Conservation (phyloP, 1,284 basidiomycete genomes). For the Boletus smithii region DNA sequence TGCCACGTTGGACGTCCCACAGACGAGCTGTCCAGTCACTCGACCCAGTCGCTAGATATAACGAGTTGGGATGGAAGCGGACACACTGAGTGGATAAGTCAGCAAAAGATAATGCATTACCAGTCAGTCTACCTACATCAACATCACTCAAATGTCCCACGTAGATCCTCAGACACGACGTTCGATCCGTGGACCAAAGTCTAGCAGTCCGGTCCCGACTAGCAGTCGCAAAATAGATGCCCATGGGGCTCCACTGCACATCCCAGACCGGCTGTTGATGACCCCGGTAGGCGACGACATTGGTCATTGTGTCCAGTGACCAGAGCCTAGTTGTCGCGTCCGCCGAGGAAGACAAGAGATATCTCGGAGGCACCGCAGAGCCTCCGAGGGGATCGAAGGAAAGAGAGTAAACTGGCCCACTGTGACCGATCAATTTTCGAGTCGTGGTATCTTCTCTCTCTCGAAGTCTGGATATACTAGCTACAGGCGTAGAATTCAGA, state of each 20-base stretch:
- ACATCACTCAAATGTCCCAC: conserved; percentile 97
- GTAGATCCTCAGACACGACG: conserved; percentile 86
- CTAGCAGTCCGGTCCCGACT: conserved; percentile 93
- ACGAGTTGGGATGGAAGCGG: conserved; percentile 94
- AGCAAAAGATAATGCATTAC: conserved; percentile 7
- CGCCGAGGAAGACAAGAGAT: conserved; percentile 90
- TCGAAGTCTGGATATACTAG: conserved; percentile 56
- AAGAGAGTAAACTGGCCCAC: conserved; percentile 92
- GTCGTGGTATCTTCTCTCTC: conserved; percentile 81
- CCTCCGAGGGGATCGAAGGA: conserved; percentile 92
- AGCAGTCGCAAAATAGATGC: conserved; percentile 97
- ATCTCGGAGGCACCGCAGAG: conserved; percentile 80
- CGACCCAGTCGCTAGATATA: conserved; percentile 96
- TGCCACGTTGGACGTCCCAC: conserved; percentile 98
- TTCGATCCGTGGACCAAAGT: conserved; percentile 93
- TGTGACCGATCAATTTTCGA: conserved; percentile 94
- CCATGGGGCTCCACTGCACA: conserved; percentile 96
- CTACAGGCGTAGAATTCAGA: conserved; percentile 36
- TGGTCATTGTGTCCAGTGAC: conserved; percentile 94
- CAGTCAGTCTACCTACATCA: conserved; percentile 69
- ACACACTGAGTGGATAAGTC: conserved; percentile 65
- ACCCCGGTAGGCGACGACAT: conserved; percentile 91
- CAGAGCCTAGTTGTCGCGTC: conserved; percentile 91
- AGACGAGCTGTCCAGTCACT: conserved; percentile 93
- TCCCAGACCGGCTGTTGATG: conserved; percentile 99